A percentile compares a stretch with the other conserved stretches of the same genome.
Evolutionary conservation across 31 red algal species (phyloP).

Genomic region (Odonthalia washingtoniensis): DNA sequence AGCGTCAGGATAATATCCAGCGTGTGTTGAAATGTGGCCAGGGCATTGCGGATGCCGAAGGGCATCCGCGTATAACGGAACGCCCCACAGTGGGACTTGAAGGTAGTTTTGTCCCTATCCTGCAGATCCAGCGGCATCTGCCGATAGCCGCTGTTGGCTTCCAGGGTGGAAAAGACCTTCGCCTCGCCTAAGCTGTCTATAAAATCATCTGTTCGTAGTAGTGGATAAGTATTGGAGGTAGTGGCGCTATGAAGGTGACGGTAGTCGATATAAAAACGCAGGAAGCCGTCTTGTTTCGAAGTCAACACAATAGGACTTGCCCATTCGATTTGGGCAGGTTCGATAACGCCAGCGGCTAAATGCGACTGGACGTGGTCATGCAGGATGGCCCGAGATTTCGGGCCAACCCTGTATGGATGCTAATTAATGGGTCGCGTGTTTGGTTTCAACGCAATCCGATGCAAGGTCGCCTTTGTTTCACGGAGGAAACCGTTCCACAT

Average conservation of each 20-base stretch:
- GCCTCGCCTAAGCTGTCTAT: too few relatives aligned
- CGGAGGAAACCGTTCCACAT: too few relatives aligned
- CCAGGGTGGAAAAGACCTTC: not conserved
- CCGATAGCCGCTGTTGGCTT: constrained; percentile 45
- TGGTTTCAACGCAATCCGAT: too few relatives aligned
- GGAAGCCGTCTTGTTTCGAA: not conserved
- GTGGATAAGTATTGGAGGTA: not conserved
- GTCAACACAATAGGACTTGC: not conserved
- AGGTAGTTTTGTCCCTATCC: constrained; percentile 2
- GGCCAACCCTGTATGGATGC: not conserved
- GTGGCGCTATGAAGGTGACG: too few relatives aligned
- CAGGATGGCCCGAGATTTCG: not conserved
- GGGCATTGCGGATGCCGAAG: constrained; percentile 55
- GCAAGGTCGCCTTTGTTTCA: too few relatives aligned
- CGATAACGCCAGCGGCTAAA: not conserved
- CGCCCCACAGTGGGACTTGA: constrained; percentile 13
- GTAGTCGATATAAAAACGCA: too few relatives aligned
- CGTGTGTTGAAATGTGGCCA: constrained; percentile 43
- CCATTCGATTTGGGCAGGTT: not conserved
- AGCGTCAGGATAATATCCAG: too few relatives aligned
- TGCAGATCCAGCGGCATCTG: too few relatives aligned
- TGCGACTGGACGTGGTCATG: not conserved
- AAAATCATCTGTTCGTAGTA: too few relatives aligned
- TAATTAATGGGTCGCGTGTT: too few relatives aligned
- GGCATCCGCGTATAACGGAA: constrained; percentile 50